Evolutionary conservation across 257 asterid genomes (phyloP).

Genomic region (Solanum appendiculatum): DNA sequence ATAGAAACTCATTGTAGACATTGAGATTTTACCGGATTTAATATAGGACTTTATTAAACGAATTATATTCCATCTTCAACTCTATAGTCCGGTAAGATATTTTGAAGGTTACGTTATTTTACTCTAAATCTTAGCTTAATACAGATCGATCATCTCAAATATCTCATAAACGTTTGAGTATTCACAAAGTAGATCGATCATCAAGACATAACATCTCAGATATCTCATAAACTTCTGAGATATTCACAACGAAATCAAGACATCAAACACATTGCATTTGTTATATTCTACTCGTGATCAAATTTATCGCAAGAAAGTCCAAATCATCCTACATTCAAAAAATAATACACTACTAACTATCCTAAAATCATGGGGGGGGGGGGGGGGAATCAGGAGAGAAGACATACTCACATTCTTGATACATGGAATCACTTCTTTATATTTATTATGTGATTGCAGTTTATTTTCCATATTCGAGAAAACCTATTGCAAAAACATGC

Average conservation of each 20-base stretch:
- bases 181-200: neutral
- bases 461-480: neutral
- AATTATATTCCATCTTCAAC: neutral
- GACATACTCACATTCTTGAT: no score
- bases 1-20: neutral
- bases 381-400: no score
- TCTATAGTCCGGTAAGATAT: neutral
- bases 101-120: neutral
- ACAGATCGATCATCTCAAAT: no score
- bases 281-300: neutral
- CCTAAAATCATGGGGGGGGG: neutral
- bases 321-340: neutral
- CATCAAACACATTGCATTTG: neutral
- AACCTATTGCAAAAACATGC: neutral
- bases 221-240: neutral
- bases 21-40: neutral
- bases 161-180: neutral
- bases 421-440: no score
- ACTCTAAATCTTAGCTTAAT: neutral
- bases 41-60: neutral
- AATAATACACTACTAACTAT: neutral
- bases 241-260: neutral
- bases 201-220: neutral
- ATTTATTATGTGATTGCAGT: neutral
- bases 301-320: neutral